Evolutionary conservation across 1,284 basidiomycete species (phyloP), one percentile per base, ranked within the genome.

Genomic region (Boletus smithii): DNA sequence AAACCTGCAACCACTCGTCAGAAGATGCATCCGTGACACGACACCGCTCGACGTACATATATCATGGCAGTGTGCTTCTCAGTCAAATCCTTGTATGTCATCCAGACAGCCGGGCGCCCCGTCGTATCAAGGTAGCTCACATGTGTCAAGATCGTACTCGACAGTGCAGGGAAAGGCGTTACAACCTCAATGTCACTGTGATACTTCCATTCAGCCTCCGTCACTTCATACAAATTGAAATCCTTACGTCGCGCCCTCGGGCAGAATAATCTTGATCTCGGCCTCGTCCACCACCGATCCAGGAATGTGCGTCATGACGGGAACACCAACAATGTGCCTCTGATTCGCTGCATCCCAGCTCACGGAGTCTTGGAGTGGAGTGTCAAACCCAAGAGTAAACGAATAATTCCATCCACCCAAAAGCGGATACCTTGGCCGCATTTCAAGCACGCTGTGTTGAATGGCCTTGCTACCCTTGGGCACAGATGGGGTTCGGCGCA

Each of bases 351-450:
- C 70, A 57, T 87, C 79, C 62, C 78, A 85, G 52, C 75, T 79
- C 30, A 77, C 80, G 38, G 81, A 85, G 60, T 93, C 86, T n/a
- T 68, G 73, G 37, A 97, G 73, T 17, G 91, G 86, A 8, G 86
- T 76, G 60, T 98, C 93, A 79, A 88, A 99, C 3, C 97, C 97
- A 10, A 98, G 76, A 5, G 88, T 92, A 71, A 95, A 99, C 34
- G 77, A 83, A 70, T 97, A 99, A 67, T 97, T 98, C 97, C 97
- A 99, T 16, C 95, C 94, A 24, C 97, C 97, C 51, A 98, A 69
- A 22, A 99, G 62, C 8, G 97, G 97, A 67, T 95, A 99, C 31
- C 97, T 80, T 1, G 97, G 95, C 37, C 77, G 77, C 37, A 99
- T 65, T 60, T 98, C 93, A 33, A 97, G 73, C 9, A 81, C 56